Evolutionary conservation across 2,329 filamentous ascomycete genomes (phyloP), one percentile per base, ranked within the genome.

Genomic region (Claviceps arundinis): DNA sequence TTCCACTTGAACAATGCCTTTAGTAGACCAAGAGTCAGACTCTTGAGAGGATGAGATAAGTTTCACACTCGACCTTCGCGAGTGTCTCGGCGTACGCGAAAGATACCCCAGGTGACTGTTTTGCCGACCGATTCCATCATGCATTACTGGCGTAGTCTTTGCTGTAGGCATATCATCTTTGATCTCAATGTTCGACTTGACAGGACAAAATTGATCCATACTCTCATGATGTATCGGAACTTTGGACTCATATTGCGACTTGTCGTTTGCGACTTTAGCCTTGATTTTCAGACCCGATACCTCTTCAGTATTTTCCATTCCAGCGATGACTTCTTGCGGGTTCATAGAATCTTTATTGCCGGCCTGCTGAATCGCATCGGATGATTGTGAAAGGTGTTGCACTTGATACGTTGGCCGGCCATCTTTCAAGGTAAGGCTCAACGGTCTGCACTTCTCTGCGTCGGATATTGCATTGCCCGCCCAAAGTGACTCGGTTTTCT

Each of bases 31-130:
- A 24, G 74, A 72, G 54, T 70, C 75, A 4, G 87, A 68, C 59
- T 83, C 76, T 40, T 76, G 70, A 4, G 79, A 79, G 40, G 88
- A 68, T 24, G 82, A 80, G 1, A 81, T 85, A 56, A 86, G 84
- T 2, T 81, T 80, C 56, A 68, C 59, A 2, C 62, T 65, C 3
- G 62, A 65, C 19, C 65, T 60, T 26, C 64, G 60, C 24, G 64
- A 61, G 46, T 43, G 52, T 56, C 11, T 50, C n/a, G 9, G 46
- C 11, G 47, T 45, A 11, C 24, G 49, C 22, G 24, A n/a, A 26
- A 22, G 14, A 41, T 47, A 7, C 17, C 19, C 22, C 17, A 13
- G 22, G 37, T 47, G 24, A 9, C 24, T 44, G 24, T 5, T n/a
- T 26, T 37, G 37, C 14, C 6, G 37, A 16, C 8, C 30, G 30